Conservation (phyloP, 768 basidiomycete species). For the Saitozyma podzolica region DNA sequence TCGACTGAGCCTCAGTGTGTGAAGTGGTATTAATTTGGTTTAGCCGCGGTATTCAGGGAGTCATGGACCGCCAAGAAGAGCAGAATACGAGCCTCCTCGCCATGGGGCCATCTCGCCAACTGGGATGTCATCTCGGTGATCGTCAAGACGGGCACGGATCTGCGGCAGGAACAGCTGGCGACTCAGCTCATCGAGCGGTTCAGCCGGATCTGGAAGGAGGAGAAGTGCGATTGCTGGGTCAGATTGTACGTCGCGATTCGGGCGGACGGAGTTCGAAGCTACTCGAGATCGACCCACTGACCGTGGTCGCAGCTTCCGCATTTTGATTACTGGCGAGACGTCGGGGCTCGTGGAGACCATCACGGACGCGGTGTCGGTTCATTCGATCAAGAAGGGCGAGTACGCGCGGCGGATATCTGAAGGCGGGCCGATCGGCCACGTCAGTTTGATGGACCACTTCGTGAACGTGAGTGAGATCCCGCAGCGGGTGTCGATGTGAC, state of each 20-base stretch:
- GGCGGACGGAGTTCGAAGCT: too few relatives aligned
- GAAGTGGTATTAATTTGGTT: background rate
- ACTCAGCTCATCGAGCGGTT: constrained; percentile 92
- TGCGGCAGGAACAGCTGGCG: constrained; percentile 95
- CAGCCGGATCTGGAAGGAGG: constrained; percentile 90
- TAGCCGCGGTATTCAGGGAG: constrained; percentile 86
- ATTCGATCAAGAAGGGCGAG: constrained; percentile 98
- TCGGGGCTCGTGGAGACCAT: constrained; percentile 98
- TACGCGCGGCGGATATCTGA: constrained; percentile 83
- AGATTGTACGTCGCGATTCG: constrained; percentile 66
- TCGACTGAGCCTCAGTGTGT: background rate
- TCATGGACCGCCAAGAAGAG: constrained; percentile 94
- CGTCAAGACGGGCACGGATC: constrained; percentile 94
- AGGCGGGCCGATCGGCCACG: constrained; percentile 73
- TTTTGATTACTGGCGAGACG: constrained; percentile 86
- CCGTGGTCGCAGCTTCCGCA: constrained; percentile 71
- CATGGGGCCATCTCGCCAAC: constrained; percentile 89
- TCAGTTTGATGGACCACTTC: constrained; percentile 90
- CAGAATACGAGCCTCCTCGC: constrained; percentile 86
- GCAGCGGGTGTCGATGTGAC: background rate
- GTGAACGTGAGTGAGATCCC: constrained; percentile 63
- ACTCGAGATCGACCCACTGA: constrained; percentile 7
- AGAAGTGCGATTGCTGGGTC: constrained; percentile 88
- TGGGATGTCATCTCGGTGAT: constrained; percentile 83
- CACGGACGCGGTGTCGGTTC: constrained; percentile 95